Conservation (phyloP, 768 basidiomycete species). For the Favolaschia claudopus region DNA sequence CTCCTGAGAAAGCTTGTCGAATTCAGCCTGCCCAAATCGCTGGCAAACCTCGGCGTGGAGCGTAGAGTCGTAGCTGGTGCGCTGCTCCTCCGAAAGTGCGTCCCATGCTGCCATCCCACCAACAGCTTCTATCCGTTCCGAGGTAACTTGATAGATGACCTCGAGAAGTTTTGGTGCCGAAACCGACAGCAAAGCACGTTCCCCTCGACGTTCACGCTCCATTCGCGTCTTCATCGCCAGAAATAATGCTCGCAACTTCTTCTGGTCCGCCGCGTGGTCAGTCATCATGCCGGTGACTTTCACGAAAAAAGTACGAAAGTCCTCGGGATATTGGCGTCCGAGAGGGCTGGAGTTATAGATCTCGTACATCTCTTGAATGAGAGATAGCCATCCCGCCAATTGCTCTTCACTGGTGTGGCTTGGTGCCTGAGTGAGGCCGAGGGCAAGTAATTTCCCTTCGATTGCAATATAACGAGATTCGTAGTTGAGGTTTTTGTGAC, state of each 20-base stretch:
- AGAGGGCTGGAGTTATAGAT: too few relatives aligned
- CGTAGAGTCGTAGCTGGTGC: not conserved
- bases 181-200: not conserved
- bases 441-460: too few relatives aligned
- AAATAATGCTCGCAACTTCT: not conserved
- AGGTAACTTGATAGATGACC: not conserved
- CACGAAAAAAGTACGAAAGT: not conserved
- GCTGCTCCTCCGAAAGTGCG: not conserved
- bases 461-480: too few relatives aligned
- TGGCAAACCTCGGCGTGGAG: not conserved
- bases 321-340: too few relatives aligned
- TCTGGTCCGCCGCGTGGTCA: slow-evolving; percentile 10
- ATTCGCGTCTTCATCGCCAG: not conserved
- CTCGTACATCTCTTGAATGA: too few relatives aligned
- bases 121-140: not conserved
- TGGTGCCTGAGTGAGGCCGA: too few relatives aligned
- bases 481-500: too few relatives aligned
- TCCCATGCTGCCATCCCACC: slow-evolving; percentile 9
- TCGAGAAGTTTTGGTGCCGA: not conserved
- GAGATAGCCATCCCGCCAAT: too few relatives aligned
- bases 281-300: slow-evolving; percentile 5
- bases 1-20: slow-evolving; percentile 4
- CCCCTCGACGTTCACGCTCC: not conserved
- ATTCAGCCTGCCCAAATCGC: slow-evolving; percentile 23
- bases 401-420: too few relatives aligned